phyloP scores from a whole-genome alignment of 345 rosid species.

The Garcia nutans region DNA sequence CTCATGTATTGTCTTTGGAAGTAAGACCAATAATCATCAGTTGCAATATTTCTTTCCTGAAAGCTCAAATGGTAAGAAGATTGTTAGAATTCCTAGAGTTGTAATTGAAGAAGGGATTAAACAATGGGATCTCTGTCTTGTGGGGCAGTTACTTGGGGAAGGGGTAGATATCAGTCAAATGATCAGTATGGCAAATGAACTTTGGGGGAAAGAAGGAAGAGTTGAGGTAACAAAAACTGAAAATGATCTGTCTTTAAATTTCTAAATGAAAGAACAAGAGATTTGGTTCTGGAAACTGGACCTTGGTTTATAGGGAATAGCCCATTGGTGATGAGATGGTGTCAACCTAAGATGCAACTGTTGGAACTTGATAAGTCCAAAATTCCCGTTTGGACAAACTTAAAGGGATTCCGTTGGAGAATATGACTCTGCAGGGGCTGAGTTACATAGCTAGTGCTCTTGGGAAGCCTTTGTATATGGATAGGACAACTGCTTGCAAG shows the following conservation, averaged over 20 bases:
- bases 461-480: neutral
- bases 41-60: constrained; percentile 1
- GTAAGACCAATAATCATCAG: too few relatives aligned
- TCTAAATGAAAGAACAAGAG: constrained; percentile 3
- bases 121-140: neutral
- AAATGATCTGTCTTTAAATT: neutral
- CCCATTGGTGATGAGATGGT: constrained; percentile 1
- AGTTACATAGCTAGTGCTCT: neutral
- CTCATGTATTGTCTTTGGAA: too few relatives aligned
- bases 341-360: neutral
- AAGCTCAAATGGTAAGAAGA: neutral
- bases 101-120: constrained; percentile 6
- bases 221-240: neutral
- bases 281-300: neutral
- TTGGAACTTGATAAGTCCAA: neutral
- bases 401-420: neutral
- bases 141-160: constrained; percentile 4
- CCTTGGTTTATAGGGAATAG: neutral
- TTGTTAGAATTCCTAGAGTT: constrained; percentile 3
- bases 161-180: neutral
- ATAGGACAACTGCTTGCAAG: neutral
- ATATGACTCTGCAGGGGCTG: neutral
- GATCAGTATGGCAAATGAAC: neutral
- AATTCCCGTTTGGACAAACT: neutral
- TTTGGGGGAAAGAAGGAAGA: constrained; percentile 7